Conservation (phyloP, 139 green algal genomes). For the Coccomyxa sp. region DNA sequence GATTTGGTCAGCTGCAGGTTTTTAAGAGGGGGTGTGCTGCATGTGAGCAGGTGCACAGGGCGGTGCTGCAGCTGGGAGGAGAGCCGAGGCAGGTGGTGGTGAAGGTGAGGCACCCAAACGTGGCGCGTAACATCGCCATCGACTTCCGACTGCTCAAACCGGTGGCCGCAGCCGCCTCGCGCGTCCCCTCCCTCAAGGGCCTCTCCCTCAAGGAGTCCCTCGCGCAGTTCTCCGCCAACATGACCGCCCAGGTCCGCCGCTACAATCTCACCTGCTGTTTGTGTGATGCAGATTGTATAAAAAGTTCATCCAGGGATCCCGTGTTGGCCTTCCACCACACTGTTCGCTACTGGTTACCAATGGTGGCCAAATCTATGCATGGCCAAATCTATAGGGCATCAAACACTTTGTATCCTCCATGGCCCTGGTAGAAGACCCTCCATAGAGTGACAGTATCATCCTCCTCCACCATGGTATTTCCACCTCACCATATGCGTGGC, state of each 20-base stretch:
- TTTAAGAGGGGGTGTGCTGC: background rate
- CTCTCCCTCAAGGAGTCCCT: constrained; percentile 79
- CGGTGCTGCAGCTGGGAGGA: constrained; percentile 35
- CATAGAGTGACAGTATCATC: too few relatives aligned
- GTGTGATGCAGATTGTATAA: too few relatives aligned
- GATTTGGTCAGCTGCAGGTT: too few relatives aligned
- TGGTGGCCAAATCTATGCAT: too few relatives aligned
- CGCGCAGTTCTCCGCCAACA: constrained; percentile 85
- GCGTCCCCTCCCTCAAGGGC: constrained; percentile 31
- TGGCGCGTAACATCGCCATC: constrained; percentile 65
- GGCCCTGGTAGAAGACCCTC: too few relatives aligned
- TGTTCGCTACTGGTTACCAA: too few relatives aligned
- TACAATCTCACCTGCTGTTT: background rate
- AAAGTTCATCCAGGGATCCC: too few relatives aligned
- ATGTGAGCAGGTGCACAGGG: constrained; percentile 65
- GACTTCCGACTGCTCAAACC: constrained; percentile 71
- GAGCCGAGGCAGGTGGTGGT: constrained; percentile 48
- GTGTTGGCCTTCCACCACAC: too few relatives aligned
- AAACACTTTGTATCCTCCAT: too few relatives aligned
- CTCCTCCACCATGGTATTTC: too few relatives aligned
- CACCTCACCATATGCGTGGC: too few relatives aligned
- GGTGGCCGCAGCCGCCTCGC: constrained; percentile 12
- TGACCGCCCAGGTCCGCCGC: constrained; percentile 67
- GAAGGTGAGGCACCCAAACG: constrained; percentile 89
- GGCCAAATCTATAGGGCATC: too few relatives aligned